phyloP scores from a whole-genome alignment of 257 asterid species.

The Anisodus tanguticus region DNA sequence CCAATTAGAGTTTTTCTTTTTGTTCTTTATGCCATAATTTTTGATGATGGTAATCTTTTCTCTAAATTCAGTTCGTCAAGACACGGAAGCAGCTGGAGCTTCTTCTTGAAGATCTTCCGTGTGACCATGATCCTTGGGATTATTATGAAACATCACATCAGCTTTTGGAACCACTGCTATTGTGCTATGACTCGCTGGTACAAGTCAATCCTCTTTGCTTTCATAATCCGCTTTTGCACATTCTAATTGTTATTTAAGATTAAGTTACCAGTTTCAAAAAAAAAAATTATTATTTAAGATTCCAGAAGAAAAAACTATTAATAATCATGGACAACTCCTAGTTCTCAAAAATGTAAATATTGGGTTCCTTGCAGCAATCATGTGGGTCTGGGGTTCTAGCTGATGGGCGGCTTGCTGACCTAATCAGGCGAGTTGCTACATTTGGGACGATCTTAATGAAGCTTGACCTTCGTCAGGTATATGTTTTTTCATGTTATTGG shows the following conservation, averaged over 20 bases:
- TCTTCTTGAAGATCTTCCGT: constrained; percentile 92
- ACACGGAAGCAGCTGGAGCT: constrained; percentile 82
- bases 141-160: constrained; percentile 89
- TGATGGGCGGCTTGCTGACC: constrained; percentile 91
- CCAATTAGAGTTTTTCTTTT: background rate
- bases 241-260: background rate
- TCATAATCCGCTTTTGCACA: background rate
- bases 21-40: constrained; percentile 27
- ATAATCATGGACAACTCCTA: background rate
- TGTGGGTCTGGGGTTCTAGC: constrained; percentile 90
- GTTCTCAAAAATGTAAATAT: background rate
- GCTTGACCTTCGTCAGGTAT: constrained; percentile 98
- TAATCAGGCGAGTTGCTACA: constrained; percentile 86
- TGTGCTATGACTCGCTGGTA: constrained; percentile 95
- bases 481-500: background rate
- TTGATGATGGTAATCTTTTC: constrained; percentile 17
- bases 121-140: constrained; percentile 78
- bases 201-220: constrained; percentile 18
- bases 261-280: too few species aligned
- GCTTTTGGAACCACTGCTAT: constrained; percentile 78
- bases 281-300: background rate
- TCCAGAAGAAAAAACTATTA: background rate
- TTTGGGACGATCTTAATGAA: constrained; percentile 95
- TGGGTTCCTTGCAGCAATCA: constrained; percentile 64
- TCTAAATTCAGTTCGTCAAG: constrained; percentile 70